A percentile compares a stretch with the other conserved stretches of the same genome.
Evolutionary conservation across 2,329 filamentous ascomycete species (phyloP).

Genomic region (Elsinoe necatrix): DNA sequence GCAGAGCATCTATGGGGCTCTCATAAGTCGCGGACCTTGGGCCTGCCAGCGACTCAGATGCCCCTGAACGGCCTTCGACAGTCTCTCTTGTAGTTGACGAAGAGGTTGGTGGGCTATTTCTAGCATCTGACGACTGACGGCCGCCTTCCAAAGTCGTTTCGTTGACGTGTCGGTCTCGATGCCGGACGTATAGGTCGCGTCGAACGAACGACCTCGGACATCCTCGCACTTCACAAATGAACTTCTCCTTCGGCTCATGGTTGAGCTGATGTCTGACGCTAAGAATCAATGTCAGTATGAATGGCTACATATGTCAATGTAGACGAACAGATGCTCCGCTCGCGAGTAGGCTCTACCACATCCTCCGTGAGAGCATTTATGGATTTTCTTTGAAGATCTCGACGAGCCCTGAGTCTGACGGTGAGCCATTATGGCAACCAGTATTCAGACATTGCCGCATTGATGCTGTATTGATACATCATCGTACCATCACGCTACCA

Average conservation of each 20-base stretch:
- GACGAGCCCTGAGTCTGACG: constrained; percentile 29
- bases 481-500: too few species aligned
- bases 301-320: background rate
- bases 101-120: too few species aligned
- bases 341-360: background rate
- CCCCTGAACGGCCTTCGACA: too few species aligned
- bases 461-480: too few species aligned
- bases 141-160: too few species aligned
- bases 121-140: too few species aligned
- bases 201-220: background rate
- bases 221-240: background rate
- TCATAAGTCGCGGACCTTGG: too few species aligned
- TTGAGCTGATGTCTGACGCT: background rate
- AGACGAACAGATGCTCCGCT: background rate
- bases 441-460: too few species aligned
- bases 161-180: background rate
- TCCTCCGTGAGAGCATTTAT: background rate
- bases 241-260: background rate
- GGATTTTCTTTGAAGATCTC: background rate
- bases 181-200: background rate
- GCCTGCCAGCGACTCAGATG: too few species aligned
- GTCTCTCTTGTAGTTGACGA: too few species aligned
- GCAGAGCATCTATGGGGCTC: too few species aligned
- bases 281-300: background rate
- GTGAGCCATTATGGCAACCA: too few species aligned